Base-by-base conservation (phyloP, 2,329 filamentous ascomycete species). In the Sporothrix inflata region DNA sequence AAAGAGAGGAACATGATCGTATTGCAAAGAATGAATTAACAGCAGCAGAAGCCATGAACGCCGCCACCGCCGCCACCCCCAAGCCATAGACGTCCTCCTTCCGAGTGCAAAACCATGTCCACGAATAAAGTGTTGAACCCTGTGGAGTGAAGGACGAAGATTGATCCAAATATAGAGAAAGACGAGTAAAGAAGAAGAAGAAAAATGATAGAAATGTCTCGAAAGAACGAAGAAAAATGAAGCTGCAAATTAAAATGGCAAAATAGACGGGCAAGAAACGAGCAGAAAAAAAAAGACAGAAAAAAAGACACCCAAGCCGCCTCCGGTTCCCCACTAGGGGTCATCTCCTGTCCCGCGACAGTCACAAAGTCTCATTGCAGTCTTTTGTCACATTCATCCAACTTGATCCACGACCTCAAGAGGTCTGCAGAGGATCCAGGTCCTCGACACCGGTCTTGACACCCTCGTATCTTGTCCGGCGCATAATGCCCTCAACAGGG, bases 401-500 rank as follows among this genome's bases (percentile, higher is more conserved):
- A n/a, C 11, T 12, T 19, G 9, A 55, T 14, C 2, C 11, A n/a
- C 45, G 1, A 34, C 27, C 42, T 49, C 42, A 73, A 67, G 75
- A 74, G 38, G 76, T 80, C 75, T 88, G 85, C 76, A 92, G 83
- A 30, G 91, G 91, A 79, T 92, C 91, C 79, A 92, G 85, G 76
- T 90, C 87, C 79, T 92, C 89, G 8, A 90, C 88, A 6, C 88
- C 88, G 27, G 86, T 85, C 80, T 85, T 87, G 76, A 89, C 85
- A 34, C 85, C 86, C 73, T 86, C 84, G 76, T 91, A 91, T 78
- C 86, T 85, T 63, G 88, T 93, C 78, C 96, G 89, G 81, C 96
- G 88, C 93, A 99, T 94, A 80, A 98, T 97, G 74, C 94, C 91
- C 82, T 97, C 94, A 38, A 98, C 94, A 0, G 95, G 94, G 1